Conservation (phyloP, 495 filamentous ascomycete species). For the Achaetomiella virescens region DNA sequence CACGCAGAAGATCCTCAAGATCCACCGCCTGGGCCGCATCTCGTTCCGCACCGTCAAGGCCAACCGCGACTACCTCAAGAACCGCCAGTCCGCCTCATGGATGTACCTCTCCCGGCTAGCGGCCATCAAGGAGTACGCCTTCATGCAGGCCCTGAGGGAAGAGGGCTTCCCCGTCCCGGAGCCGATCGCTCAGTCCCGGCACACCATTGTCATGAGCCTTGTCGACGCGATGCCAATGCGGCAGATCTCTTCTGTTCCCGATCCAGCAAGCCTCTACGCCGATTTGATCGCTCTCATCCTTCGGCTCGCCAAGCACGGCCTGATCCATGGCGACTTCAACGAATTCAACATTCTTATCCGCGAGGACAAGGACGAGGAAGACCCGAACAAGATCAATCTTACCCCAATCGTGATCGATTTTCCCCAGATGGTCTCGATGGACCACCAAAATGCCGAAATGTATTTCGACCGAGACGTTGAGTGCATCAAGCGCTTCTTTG, state of each 20-base stretch:
- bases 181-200: slow-evolving; percentile 77
- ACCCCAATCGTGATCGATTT: slow-evolving; percentile 90
- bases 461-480: slow-evolving; percentile 94
- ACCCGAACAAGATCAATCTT: slow-evolving; percentile 31
- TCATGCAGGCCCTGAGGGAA: slow-evolving; percentile 78
- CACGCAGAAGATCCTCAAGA: slow-evolving; percentile 73
- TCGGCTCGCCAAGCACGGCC: slow-evolving; percentile 71
- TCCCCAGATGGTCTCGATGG: slow-evolving; percentile 95
- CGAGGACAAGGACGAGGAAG: slow-evolving; percentile 48
- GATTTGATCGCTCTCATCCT: slow-evolving; percentile 85
- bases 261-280: slow-evolving; percentile 75
- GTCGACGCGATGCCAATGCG: slow-evolving; percentile 85
- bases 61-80: slow-evolving; percentile 91
- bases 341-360: slow-evolving; percentile 97
- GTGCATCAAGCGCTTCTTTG: slow-evolving; percentile 91
- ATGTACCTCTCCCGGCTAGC: slow-evolving; percentile 95
- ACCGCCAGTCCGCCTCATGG: slow-evolving; percentile 70
- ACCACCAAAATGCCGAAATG: slow-evolving; percentile 85
- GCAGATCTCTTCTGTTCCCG: slow-evolving; percentile 70
- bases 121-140: slow-evolving; percentile 84
- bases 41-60: slow-evolving; percentile 94
- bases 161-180: slow-evolving; percentile 86
- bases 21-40: slow-evolving; percentile 87
- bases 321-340: slow-evolving; percentile 99
- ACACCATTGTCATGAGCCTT: slow-evolving; percentile 92